Conservation (phyloP, 1,284 basidiomycete species). For the Apiotrichum montevideense region DNA sequence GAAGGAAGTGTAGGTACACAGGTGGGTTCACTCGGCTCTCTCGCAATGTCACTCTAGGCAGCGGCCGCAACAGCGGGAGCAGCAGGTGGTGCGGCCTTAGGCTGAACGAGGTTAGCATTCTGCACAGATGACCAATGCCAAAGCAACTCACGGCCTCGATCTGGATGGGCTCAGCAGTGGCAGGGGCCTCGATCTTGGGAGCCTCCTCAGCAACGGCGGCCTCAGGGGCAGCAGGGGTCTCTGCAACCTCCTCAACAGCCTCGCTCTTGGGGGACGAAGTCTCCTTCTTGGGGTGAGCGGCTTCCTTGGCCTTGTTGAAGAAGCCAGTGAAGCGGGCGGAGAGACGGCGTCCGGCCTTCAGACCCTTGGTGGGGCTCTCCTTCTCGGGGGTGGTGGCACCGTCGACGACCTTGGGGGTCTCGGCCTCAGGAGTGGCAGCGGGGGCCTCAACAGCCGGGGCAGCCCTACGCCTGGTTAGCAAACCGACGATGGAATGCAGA, state of each 20-base stretch:
- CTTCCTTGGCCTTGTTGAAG: constrained; percentile 32
- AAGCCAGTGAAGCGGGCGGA: constrained; percentile 41
- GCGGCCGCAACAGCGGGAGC: constrained; percentile 32
- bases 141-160: constrained; percentile 34
- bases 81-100: constrained; percentile 25
- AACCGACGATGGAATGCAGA: not conserved
- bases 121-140: too few relatives aligned
- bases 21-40: constrained; percentile 8
- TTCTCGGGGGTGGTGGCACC: constrained; percentile 6
- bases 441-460: constrained; percentile 15
- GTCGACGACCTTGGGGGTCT: constrained; percentile 1
- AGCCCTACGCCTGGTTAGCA: constrained; percentile 17
- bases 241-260: constrained; percentile 10
- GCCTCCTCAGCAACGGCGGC: constrained; percentile 30
- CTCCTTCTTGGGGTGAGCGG: constrained; percentile 21
- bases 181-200: constrained; percentile 38
- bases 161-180: constrained; percentile 35
- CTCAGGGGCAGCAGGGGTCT: not conserved
- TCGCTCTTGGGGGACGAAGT: constrained; percentile 13
- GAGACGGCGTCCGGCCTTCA: constrained; percentile 40
- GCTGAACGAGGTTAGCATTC: constrained; percentile 16
- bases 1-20: constrained; percentile 11
- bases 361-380: constrained; percentile 20
- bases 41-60: constrained; percentile 23
- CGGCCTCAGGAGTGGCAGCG: constrained; percentile 1